Percentiles rank a stretch among this genome's conserved stretches.
Evolutionary conservation across 495 filamentous ascomycete genomes (phyloP).

Genomic region (Aspergillus olivimuriae): DNA sequence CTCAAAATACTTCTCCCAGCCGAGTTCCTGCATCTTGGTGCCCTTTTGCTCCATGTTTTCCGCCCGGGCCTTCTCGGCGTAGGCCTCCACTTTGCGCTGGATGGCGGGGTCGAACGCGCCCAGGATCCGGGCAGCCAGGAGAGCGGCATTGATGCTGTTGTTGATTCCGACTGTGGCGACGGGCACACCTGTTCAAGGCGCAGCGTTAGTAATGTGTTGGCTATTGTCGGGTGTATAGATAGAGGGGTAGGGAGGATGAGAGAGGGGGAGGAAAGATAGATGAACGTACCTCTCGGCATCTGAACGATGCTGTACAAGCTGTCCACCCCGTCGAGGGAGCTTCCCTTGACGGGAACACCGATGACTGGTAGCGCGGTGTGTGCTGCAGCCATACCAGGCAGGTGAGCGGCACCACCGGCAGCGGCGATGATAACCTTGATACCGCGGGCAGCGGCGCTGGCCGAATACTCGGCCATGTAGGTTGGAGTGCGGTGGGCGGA

Average conservation of each 20-base stretch:
- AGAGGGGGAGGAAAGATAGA: neutral
- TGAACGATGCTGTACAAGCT: slow-evolving; percentile 86
- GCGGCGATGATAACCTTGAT: slow-evolving; percentile 92
- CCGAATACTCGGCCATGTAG: slow-evolving; percentile 73
- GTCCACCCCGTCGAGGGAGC: slow-evolving; percentile 80
- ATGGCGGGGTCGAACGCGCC: slow-evolving; percentile 57
- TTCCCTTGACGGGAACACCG: slow-evolving; percentile 85
- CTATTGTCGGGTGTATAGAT: slow-evolving; percentile 1
- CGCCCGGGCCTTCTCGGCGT: slow-evolving; percentile 63
- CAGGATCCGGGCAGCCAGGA: slow-evolving; percentile 80
- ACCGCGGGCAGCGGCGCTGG: slow-evolving; percentile 57
- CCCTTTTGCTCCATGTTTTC: slow-evolving; percentile 52
- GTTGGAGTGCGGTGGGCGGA: slow-evolving; percentile 90
- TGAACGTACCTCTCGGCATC: slow-evolving; percentile 65
- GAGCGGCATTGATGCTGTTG: slow-evolving; percentile 87
- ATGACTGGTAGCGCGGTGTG: slow-evolving; percentile 88
- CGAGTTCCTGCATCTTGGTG: slow-evolving; percentile 45
- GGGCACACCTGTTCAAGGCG: slow-evolving; percentile 53
- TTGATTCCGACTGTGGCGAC: slow-evolving; percentile 89
- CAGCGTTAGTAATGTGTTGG: slow-evolving; percentile 5
- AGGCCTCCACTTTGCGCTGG: slow-evolving; percentile 57
- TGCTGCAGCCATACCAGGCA: slow-evolving; percentile 88
- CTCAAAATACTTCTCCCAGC: slow-evolving; percentile 65
- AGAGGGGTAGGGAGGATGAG: neutral
- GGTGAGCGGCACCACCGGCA: slow-evolving; percentile 85